Conservation (phyloP, 257 asterid species). For the Ilex aquifolium region DNA sequence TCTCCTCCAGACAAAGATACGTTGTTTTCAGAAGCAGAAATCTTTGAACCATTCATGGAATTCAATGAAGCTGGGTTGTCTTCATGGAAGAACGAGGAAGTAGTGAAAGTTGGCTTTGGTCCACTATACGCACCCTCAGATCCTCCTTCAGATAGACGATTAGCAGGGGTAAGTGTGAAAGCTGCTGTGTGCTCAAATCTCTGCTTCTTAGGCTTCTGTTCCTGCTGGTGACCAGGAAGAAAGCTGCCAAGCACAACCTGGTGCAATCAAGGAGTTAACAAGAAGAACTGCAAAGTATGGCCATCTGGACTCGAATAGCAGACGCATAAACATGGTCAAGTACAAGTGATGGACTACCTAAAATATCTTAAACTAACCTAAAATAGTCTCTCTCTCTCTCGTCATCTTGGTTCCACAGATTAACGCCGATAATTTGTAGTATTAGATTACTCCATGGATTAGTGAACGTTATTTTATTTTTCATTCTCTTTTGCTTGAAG, state of each 20-base stretch:
- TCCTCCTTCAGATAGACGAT: constrained; percentile 38
- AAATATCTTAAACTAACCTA: not conserved
- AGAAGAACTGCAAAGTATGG: constrained; percentile 4
- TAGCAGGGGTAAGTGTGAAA: constrained; percentile 35
- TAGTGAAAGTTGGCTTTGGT: constrained; percentile 31
- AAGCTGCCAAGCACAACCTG: constrained; percentile 86
- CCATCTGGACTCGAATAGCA: too few relatives aligned
- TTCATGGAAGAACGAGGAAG: constrained; percentile 47
- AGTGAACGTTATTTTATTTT: too few relatives aligned
- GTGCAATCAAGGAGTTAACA: constrained; percentile 17
- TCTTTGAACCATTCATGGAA: constrained; percentile 33
- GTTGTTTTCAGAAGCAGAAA: constrained; percentile 34
- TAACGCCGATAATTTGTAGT: too few relatives aligned
- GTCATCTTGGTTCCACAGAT: too few relatives aligned
- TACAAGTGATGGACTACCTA: too few relatives aligned
- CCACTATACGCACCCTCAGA: constrained; percentile 27
- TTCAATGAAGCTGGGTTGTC: constrained; percentile 37
- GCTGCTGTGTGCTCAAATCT: constrained; percentile 47
- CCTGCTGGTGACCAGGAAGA: constrained; percentile 42
- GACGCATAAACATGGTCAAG: too few relatives aligned
- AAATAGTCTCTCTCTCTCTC: too few relatives aligned
- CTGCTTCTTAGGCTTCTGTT: constrained; percentile 52
- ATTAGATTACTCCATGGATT: too few relatives aligned
- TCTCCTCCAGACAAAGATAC: constrained; percentile 37
- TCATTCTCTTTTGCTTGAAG: too few relatives aligned